Evolutionary conservation across 1,139 yeast species (phyloP).

Genomic region (Zygosaccharomyces sapae): DNA sequence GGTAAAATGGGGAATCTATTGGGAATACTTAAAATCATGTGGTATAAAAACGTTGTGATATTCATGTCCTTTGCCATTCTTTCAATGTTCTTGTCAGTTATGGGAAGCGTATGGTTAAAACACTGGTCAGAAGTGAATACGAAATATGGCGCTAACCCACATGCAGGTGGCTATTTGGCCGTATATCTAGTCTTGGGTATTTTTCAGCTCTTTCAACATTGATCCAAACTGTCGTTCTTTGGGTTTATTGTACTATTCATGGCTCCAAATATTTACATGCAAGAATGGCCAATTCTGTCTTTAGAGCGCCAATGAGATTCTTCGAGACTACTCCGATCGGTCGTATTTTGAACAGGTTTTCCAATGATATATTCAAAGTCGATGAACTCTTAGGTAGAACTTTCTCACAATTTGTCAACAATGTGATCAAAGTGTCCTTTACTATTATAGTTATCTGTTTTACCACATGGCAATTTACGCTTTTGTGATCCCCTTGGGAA

Average conservation of each 20-base stretch:
- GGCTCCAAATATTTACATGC: conserved; percentile 79
- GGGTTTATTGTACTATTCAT: conserved; percentile 80
- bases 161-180: conserved; percentile 64
- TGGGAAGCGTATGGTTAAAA: conserved; percentile 84
- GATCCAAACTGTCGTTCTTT: conserved; percentile 64
- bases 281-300: conserved; percentile 71
- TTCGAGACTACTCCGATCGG: conserved; percentile 98
- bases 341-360: conserved; percentile 85
- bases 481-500: conserved; percentile 67
- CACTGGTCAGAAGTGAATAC: conserved; percentile 95
- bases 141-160: conserved; percentile 62
- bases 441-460: conserved; percentile 77
- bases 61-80: conserved; percentile 50
- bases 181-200: conserved; percentile 72
- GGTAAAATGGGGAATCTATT: conserved; percentile 85
- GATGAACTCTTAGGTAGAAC: conserved; percentile 85
- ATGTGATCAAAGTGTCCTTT: conserved; percentile 68
- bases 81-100: conserved; percentile 59
- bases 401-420: conserved; percentile 75
- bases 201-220: conserved; percentile 59
- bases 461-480: conserved; percentile 83
- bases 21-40: conserved; percentile 83
- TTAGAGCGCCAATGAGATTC: conserved; percentile 94
- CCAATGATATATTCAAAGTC: conserved; percentile 87
- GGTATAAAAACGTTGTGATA: conserved; percentile 61